These are phyloP conservation scores for Simplicillium sp. DNA, from an alignment of 2,329 filamentous ascomycete genomes.

Conservation along the genomic window DNA sequence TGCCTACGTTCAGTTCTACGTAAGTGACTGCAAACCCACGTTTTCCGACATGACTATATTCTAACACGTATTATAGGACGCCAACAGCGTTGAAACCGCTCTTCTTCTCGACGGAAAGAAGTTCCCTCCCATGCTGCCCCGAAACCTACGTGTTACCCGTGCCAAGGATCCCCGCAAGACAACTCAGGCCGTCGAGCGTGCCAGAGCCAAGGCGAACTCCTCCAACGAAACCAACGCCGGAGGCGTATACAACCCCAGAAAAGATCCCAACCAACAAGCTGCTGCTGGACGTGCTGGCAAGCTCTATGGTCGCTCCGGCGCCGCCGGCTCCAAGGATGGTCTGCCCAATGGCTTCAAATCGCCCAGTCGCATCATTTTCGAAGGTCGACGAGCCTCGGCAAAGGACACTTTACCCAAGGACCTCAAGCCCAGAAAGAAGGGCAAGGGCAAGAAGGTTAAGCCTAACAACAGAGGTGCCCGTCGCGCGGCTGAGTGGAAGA, in stretches of 20 bases:
- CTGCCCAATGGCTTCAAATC: constrained; percentile 32
- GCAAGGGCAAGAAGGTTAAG: constrained; percentile 32
- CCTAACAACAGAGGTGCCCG: constrained; percentile 27
- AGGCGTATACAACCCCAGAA: constrained; percentile 56
- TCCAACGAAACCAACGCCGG: constrained; percentile 28
- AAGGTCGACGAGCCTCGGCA: constrained; percentile 64
- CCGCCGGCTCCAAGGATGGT: constrained; percentile 20
- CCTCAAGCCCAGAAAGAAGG: constrained; percentile 48
- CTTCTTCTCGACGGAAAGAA: constrained; percentile 83
- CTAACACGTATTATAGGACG: constrained; percentile 43
- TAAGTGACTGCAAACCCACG: constrained; percentile 21
- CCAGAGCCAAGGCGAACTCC: constrained; percentile 20
- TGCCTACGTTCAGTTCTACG: constrained; percentile 92
- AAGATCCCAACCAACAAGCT: constrained; percentile 60
- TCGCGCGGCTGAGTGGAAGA: constrained; percentile 35
- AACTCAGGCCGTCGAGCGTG: constrained; percentile 30
- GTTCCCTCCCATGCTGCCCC: constrained; percentile 88
- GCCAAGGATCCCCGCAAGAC: constrained; percentile 67
- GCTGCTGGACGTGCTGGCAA: constrained; percentile 64
- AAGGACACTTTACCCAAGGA: constrained; percentile 56
- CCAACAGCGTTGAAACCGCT: constrained; percentile 83
- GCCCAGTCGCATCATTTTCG: constrained; percentile 68
- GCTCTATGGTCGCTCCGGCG: constrained; percentile 62
- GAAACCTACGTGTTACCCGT: constrained; percentile 74
- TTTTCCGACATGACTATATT: constrained; percentile 6